phyloP scores from a whole-genome alignment of 768 basidiomycete species.

The Phlebiopsis flavidoalba region DNA sequence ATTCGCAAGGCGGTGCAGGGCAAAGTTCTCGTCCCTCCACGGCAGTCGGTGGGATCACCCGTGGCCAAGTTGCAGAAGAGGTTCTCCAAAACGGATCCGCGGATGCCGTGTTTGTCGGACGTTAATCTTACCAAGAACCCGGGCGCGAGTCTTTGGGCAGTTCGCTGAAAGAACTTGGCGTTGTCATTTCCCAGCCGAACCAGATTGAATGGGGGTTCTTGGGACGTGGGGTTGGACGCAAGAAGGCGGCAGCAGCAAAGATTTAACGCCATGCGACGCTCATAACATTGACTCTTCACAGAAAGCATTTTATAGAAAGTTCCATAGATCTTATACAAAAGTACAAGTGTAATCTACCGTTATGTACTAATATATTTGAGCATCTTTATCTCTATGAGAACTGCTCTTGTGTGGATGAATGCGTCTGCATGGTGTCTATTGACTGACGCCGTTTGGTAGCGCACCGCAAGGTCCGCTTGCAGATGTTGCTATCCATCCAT shows the following conservation, averaged over 20 bases:
- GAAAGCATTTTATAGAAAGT: no score
- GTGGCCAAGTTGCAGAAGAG: conserved; percentile 49
- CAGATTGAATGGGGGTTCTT: conserved; percentile 48
- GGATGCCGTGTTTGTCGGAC: conserved; percentile 38
- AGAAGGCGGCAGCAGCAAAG: neutral
- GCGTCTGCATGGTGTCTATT: no score
- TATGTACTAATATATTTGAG: no score
- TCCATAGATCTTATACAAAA: no score
- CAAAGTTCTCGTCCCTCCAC: conserved; percentile 41
- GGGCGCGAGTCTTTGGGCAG: conserved; percentile 35
- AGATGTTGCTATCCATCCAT: no score
- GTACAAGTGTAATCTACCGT: no score
- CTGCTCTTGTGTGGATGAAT: no score
- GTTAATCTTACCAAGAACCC: conserved; percentile 60
- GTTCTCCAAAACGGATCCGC: conserved; percentile 52
- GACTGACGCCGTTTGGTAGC: no score
- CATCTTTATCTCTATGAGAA: no score
- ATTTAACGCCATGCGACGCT: neutral
- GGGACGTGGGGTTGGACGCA: conserved; percentile 7
- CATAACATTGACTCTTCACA: neutral
- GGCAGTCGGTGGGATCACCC: conserved; percentile 53
- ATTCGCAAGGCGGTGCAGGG: conserved; percentile 42
- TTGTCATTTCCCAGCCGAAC: conserved; percentile 38
- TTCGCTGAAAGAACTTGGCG: conserved; percentile 55
- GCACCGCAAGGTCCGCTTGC: no score